These are phyloP conservation scores for Lithocarpus polystachyus DNA, from an alignment of 306 rosid genomes.

Conservation along the genomic window DNA sequence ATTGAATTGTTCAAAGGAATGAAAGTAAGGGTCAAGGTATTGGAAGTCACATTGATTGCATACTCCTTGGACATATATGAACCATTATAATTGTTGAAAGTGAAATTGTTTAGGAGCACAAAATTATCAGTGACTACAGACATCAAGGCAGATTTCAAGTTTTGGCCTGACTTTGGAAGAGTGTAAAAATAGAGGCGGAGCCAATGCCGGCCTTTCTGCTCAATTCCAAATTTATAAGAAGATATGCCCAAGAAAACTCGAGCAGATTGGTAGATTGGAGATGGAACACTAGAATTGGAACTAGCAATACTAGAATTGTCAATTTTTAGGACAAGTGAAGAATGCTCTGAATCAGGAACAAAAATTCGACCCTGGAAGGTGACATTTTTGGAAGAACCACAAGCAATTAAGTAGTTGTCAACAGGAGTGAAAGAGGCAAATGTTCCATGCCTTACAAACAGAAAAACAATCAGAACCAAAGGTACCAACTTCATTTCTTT, in stretches of 20 bases:
- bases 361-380: constrained; percentile 66
- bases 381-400: constrained; percentile 69
- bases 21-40: constrained; percentile 56
- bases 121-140: constrained; percentile 71
- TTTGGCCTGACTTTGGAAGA: constrained; percentile 35
- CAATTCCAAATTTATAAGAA: constrained; percentile 61
- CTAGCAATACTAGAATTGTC: constrained; percentile 54
- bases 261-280: constrained; percentile 73
- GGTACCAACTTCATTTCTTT: constrained; percentile 33
- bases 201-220: constrained; percentile 74
- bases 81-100: constrained; percentile 57
- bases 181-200: constrained; percentile 76
- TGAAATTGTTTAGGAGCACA: constrained; percentile 79
- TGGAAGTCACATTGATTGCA: constrained; percentile 69
- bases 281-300: constrained; percentile 55
- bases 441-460: constrained; percentile 41
- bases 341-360: constrained; percentile 71
- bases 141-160: constrained; percentile 61
- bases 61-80: constrained; percentile 83
- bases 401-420: constrained; percentile 76
- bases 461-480: constrained; percentile 37
- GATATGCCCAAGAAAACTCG: constrained; percentile 57
- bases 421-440: constrained; percentile 52
- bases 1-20: constrained; percentile 71
- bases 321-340: constrained; percentile 46